These are phyloP conservation scores for Talaromyces thailandensis DNA, from an alignment of 495 filamentous ascomycete species.

Conservation along the genomic window DNA sequence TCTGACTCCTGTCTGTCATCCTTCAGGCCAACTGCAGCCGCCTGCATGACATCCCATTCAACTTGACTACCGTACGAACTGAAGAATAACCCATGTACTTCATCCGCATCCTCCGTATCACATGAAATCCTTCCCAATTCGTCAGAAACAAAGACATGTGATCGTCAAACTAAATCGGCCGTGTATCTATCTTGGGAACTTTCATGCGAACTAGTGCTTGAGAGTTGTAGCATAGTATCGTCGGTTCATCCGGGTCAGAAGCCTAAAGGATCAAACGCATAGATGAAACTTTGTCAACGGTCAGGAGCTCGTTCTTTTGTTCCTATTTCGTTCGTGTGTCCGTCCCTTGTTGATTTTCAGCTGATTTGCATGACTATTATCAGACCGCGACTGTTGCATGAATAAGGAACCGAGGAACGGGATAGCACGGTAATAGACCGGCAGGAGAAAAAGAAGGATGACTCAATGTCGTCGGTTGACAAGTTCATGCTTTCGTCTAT, in stretches of 20 bases:
- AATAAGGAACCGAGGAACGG: neutral
- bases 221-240: neutral
- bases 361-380: neutral
- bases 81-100: neutral
- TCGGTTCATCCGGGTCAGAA: neutral
- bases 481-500: constrained; percentile 10
- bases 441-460: neutral
- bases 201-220: neutral
- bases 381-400: neutral
- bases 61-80: neutral
- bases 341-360: neutral
- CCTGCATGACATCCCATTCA: neutral
- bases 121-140: neutral
- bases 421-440: neutral
- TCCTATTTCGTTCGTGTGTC: neutral
- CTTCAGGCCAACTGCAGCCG: too few relatives aligned
- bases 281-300: neutral
- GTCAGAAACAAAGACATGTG: neutral
- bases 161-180: neutral
- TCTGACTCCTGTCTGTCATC: neutral
- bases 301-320: neutral
- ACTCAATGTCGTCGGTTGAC: neutral
- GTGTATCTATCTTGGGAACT: neutral
- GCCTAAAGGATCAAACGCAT: neutral
- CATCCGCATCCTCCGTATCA: neutral